Evolutionary conservation across 441 rosid genomes (phyloP).

Genomic region (Isatis lusitanica): DNA sequence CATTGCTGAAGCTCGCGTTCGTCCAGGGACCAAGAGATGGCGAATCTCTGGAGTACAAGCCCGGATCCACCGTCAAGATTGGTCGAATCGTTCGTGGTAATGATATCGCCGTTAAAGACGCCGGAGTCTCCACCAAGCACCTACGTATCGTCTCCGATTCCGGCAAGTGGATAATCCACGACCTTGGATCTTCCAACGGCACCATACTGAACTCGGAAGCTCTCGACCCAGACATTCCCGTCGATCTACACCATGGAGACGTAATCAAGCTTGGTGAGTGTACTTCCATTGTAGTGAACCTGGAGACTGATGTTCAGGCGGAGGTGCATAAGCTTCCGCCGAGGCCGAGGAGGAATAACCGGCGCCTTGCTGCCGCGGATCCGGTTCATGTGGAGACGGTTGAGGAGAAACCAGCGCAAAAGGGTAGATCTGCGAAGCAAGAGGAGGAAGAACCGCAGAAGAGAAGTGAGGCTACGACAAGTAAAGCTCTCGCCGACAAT

Average conservation of each 20-base stretch:
- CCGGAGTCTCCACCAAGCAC: conserved; percentile 77
- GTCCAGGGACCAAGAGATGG: conserved; percentile 68
- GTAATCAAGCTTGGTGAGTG: conserved; percentile 57
- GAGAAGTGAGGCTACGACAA: conserved; percentile 37
- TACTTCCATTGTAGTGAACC: conserved; percentile 49
- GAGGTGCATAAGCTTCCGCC: conserved; percentile 34
- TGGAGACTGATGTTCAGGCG: conserved; percentile 8
- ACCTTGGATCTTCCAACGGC: conserved; percentile 82
- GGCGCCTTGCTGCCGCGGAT: conserved; percentile 14
- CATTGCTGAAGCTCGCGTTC: conserved; percentile 46
- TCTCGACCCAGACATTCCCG: conserved; percentile 39
- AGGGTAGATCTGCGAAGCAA: conserved; percentile 28
- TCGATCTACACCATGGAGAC: conserved; percentile 52
- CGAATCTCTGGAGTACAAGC: conserved; percentile 49
- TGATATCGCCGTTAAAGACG: conserved; percentile 62
- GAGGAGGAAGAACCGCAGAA: conserved; percentile 21
- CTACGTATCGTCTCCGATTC: conserved; percentile 48
- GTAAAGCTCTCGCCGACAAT: conserved; percentile 6
- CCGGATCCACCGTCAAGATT: conserved; percentile 50
- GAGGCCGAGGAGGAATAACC: conserved; percentile 41
- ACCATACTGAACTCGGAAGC: conserved; percentile 50
- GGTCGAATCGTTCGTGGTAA: conserved; percentile 79
- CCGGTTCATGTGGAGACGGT: conserved; percentile 23
- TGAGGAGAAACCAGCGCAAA: conserved; percentile 22
- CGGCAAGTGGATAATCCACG: conserved; percentile 61